Evolutionary conservation across 1,139 yeast species (phyloP).

Genomic region (Geotrichum bryndzae): DNA sequence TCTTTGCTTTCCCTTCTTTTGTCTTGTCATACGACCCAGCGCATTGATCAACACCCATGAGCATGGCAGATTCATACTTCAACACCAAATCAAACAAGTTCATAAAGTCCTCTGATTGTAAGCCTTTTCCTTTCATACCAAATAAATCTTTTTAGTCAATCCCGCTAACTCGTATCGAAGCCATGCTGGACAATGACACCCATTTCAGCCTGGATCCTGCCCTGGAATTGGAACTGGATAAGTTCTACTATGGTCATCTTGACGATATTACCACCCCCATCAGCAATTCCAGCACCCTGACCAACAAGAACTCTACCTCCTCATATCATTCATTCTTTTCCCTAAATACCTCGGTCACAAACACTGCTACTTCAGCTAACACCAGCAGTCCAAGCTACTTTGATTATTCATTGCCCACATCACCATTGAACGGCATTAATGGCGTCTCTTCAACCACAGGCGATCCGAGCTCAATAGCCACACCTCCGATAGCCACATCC

Average conservation of each 20-base stretch:
- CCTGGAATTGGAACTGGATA: conserved; percentile 8
- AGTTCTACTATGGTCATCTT: conserved; percentile 7
- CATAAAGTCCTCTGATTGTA: not conserved
- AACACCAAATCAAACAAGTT: not conserved
- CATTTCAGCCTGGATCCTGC: conserved; percentile 3
- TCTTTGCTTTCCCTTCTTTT: not conserved
- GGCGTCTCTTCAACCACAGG: not conserved
- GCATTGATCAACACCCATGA: not conserved
- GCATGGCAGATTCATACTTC: not conserved
- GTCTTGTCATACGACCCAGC: not conserved
- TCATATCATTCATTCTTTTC: not conserved
- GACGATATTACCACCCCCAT: not conserved
- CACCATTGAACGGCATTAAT: not conserved
- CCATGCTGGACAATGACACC: not conserved
- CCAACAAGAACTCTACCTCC: not conserved
- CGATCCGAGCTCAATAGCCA: not conserved
- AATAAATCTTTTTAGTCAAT: not conserved
- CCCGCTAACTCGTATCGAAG: not conserved
- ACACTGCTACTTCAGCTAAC: not conserved
- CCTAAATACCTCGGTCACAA: not conserved
- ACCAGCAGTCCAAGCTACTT: not conserved
- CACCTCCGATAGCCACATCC: not conserved
- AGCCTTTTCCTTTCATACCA: not conserved
- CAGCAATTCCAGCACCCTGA: not conserved
- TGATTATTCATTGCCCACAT: not conserved